phyloP scores from a whole-genome alignment of 345 rosid species.

The Pugionium cornutum region DNA sequence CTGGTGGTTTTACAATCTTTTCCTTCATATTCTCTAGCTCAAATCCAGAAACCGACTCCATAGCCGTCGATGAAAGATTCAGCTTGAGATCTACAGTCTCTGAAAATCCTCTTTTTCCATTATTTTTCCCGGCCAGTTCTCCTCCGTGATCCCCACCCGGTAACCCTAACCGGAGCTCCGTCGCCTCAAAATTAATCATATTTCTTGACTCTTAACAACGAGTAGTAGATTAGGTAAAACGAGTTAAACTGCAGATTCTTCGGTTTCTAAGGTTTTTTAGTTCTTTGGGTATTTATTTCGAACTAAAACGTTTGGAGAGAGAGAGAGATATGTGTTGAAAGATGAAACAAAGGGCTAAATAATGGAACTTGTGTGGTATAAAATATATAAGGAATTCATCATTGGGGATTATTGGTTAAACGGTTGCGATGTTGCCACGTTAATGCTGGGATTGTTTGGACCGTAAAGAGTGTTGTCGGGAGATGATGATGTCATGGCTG shows the following conservation, averaged over 20 bases:
- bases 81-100: constrained; percentile 73
- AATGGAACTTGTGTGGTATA: constrained; percentile 36
- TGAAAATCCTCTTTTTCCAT: constrained; percentile 67
- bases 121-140: constrained; percentile 30
- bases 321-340: constrained; percentile 17
- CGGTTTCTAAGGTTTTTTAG: neutral
- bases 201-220: neutral
- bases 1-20: constrained; percentile 52
- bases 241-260: neutral
- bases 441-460: constrained; percentile 41
- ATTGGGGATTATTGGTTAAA: constrained; percentile 16
- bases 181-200: constrained; percentile 80
- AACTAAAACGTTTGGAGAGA: constrained; percentile 5
- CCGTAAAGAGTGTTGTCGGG: constrained; percentile 52
- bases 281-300: neutral
- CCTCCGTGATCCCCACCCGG: constrained; percentile 50
- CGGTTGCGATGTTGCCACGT: constrained; percentile 54
- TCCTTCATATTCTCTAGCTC: constrained; percentile 39
- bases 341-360: constrained; percentile 35
- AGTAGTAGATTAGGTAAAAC: constrained; percentile 1
- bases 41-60: constrained; percentile 34
- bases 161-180: constrained; percentile 76
- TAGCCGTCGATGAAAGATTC: constrained; percentile 55
- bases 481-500: constrained; percentile 58
- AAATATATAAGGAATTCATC: constrained; percentile 31